Percentiles rank a stretch among this genome's conserved stretches.
These are phyloP conservation scores for Globisporangium echinulatum DNA, from an alignment of 352 stramenopile genomes.

Conservation along the genomic window DNA sequence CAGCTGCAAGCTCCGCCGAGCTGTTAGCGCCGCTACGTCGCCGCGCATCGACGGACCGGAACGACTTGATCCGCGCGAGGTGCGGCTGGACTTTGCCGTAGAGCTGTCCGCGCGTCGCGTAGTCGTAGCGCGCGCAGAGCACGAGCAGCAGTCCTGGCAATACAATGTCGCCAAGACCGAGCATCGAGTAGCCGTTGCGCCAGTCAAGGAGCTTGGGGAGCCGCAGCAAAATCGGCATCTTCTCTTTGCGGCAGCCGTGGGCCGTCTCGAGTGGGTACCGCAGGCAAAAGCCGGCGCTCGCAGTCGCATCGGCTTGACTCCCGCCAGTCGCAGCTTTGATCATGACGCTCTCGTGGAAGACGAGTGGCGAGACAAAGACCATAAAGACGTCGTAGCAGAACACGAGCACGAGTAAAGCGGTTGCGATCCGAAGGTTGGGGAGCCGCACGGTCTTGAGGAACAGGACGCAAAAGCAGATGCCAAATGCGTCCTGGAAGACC, in stretches of 20 bases:
- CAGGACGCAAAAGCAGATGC: slow-evolving; percentile 90
- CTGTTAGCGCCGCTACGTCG: background rate
- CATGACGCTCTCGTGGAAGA: slow-evolving; percentile 92
- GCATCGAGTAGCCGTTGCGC: slow-evolving; percentile 85
- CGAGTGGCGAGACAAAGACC: slow-evolving; percentile 91
- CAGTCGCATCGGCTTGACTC: slow-evolving; percentile 34
- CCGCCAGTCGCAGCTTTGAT: slow-evolving; percentile 92
- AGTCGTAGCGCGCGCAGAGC: slow-evolving; percentile 94
- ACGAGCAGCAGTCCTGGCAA: slow-evolving; percentile 93
- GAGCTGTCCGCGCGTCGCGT: slow-evolving; percentile 65
- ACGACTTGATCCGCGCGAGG: slow-evolving; percentile 37
- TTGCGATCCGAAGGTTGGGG: slow-evolving; percentile 90
- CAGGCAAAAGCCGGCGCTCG: slow-evolving; percentile 51
- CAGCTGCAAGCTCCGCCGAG: slow-evolving; percentile 32
- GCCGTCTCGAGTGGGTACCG: slow-evolving; percentile 64
- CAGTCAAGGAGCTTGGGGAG: slow-evolving; percentile 93
- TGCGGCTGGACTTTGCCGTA: slow-evolving; percentile 51
- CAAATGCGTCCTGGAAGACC: slow-evolving; percentile 92
- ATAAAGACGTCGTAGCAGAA: slow-evolving; percentile 97
- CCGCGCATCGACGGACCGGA: slow-evolving; percentile 9
- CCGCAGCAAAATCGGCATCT: slow-evolving; percentile 92
- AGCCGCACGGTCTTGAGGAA: slow-evolving; percentile 91
- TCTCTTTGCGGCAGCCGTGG: slow-evolving; percentile 66
- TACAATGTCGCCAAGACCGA: slow-evolving; percentile 97
- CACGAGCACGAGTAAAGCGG: slow-evolving; percentile 87